A percentile compares a stretch with the other conserved stretches of the same genome.
Evolutionary conservation across 257 asterid genomes (phyloP).

Genomic region (Prunella vulgaris): DNA sequence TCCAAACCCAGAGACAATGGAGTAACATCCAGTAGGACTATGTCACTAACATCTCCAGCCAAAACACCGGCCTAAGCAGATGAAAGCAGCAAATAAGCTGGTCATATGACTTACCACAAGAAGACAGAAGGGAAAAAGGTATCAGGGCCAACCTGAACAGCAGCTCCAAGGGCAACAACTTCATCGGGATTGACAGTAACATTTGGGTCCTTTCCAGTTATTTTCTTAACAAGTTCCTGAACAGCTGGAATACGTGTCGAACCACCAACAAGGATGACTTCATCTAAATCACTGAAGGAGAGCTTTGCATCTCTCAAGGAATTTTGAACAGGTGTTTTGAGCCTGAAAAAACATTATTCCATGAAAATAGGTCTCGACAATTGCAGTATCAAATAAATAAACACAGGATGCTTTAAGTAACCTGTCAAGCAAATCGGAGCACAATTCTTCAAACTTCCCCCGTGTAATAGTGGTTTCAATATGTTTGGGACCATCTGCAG

Average conservation of each 20-base stretch:
- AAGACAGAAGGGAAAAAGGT: neutral
- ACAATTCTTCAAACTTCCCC: conserved; percentile 81
- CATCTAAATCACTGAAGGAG: conserved; percentile 10
- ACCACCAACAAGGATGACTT: conserved; percentile 14
- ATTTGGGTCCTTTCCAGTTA: conserved; percentile 11
- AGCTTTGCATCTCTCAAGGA: conserved; percentile 14
- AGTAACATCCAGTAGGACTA: conserved; percentile 9
- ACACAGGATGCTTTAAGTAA: neutral
- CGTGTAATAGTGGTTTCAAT: conserved; percentile 84
- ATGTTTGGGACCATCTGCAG: conserved; percentile 95
- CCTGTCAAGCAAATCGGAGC: conserved; percentile 96
- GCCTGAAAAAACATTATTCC: neutral
- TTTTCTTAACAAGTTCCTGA: conserved; percentile 10
- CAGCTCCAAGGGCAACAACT: conserved; percentile 16
- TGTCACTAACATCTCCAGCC: conserved; percentile 17
- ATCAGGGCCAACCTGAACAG: neutral
- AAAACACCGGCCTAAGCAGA: conserved; percentile 9
- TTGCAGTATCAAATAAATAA: neutral
- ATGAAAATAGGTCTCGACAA: neutral
- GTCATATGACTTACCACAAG: neutral
- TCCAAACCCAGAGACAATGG: conserved; percentile 7
- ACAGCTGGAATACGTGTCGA: conserved; percentile 13
- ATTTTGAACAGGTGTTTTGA: conserved; percentile 10
- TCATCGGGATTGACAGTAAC: conserved; percentile 10
- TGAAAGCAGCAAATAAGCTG: neutral